These are phyloP conservation scores for Asclepias syriaca DNA, from an alignment of 257 asterid genomes.

Conservation along the genomic window DNA sequence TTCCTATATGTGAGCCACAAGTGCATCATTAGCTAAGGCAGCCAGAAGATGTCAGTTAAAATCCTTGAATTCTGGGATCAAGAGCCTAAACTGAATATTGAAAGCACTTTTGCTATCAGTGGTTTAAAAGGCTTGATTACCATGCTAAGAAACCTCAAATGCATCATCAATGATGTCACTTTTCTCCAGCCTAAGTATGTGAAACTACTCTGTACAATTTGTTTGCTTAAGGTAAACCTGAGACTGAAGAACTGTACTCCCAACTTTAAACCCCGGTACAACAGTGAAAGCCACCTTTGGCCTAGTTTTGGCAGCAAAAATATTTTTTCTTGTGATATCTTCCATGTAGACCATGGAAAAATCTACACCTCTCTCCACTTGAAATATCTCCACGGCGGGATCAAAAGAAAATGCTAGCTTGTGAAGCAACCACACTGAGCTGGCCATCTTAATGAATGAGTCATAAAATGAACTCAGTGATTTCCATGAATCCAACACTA, in stretches of 20 bases:
- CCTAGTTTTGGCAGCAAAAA: constrained; percentile 28
- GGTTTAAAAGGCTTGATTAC: not conserved
- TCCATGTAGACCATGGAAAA: constrained; percentile 85
- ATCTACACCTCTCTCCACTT: constrained; percentile 70
- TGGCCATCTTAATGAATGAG: constrained; percentile 80
- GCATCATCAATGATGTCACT: not conserved
- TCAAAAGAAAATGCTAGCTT: constrained; percentile 68
- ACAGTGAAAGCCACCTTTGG: constrained; percentile 83
- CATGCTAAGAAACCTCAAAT: not conserved
- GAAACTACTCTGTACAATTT: constrained; percentile 30
- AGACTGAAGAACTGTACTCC: constrained; percentile 67
- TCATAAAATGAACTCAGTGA: constrained; percentile 72
- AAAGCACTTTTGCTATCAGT: not conserved
- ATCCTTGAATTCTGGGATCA: constrained; percentile 7
- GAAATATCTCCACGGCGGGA: constrained; percentile 80
- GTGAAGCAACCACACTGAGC: constrained; percentile 91
- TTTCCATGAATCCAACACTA: constrained; percentile 80
- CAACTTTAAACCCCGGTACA: constrained; percentile 84
- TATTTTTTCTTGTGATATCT: constrained; percentile 53
- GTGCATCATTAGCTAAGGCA: not conserved
- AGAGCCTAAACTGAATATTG: constrained; percentile 2
- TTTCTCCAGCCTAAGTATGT: not conserved
- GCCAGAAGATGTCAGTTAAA: constrained; percentile 7
- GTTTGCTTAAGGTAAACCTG: constrained; percentile 66
- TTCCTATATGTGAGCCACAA: not conserved